Conservation (phyloP, 495 filamentous ascomycete species). For the Podospora conica region DNA sequence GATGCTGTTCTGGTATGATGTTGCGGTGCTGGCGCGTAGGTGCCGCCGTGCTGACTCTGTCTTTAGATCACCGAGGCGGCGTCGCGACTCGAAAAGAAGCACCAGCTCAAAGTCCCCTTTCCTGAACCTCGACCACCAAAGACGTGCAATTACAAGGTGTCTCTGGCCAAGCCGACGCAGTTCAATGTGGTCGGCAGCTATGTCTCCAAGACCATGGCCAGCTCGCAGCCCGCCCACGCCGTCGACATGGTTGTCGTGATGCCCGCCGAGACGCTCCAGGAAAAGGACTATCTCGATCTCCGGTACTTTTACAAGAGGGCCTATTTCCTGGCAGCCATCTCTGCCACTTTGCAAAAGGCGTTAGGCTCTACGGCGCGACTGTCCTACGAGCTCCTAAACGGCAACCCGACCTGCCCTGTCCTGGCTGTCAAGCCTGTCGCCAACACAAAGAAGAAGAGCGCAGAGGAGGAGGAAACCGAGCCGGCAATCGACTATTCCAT, state of each 20-base stretch:
- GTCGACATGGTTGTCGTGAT: constrained; percentile 85
- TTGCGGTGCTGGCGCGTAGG: neutral
- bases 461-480: constrained; percentile 15
- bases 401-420: constrained; percentile 70
- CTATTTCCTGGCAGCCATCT: constrained; percentile 80
- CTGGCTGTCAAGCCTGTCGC: constrained; percentile 43
- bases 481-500: constrained; percentile 50
- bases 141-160: constrained; percentile 71
- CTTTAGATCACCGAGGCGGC: constrained; percentile 59
- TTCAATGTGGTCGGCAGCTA: constrained; percentile 90
- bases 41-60: neutral
- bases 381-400: constrained; percentile 63
- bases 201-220: constrained; percentile 65
- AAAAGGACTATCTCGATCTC: constrained; percentile 90
- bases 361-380: constrained; percentile 49
- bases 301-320: constrained; percentile 93
- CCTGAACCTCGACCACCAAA: constrained; percentile 67
- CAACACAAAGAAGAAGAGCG: constrained; percentile 10
- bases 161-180: constrained; percentile 66
- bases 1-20: constrained; percentile 48
- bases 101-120: constrained; percentile 69
- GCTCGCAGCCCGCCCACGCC: constrained; percentile 47
- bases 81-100: constrained; percentile 55
- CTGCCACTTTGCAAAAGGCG: constrained; percentile 56
- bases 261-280: constrained; percentile 72